phyloP scores from a whole-genome alignment of 495 filamentous ascomycete species.

The Annulohypoxylon bovei region DNA sequence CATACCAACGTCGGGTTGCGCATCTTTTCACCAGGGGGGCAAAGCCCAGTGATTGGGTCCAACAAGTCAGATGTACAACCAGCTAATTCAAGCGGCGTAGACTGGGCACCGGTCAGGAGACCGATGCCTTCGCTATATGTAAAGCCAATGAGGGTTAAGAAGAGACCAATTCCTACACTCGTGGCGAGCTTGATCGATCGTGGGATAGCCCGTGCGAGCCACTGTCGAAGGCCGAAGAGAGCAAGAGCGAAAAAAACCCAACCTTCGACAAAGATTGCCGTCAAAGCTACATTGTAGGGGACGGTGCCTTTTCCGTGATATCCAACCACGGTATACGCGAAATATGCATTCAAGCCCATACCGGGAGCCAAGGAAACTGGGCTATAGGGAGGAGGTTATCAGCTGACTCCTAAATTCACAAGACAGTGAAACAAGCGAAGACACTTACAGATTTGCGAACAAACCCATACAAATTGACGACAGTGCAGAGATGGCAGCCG shows the following conservation, averaged over 20 bases:
- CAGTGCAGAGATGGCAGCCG: conserved; percentile 78
- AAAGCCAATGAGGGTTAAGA: conserved; percentile 81
- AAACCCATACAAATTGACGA: conserved; percentile 79
- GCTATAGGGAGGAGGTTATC: conserved; percentile 48
- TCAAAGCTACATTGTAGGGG: conserved; percentile 75
- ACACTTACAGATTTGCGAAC: conserved; percentile 65
- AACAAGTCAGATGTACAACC: conserved; percentile 63
- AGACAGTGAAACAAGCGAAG: background rate
- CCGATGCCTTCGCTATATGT: conserved; percentile 84
- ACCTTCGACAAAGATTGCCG: conserved; percentile 85
- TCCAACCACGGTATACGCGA: conserved; percentile 84
- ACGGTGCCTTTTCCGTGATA: conserved; percentile 72
- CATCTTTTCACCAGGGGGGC: conserved; percentile 69
- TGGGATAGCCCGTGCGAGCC: conserved; percentile 81
- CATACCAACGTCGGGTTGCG: conserved; percentile 70
- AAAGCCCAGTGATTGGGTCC: conserved; percentile 55
- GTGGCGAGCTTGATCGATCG: conserved; percentile 84
- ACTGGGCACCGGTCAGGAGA: conserved; percentile 66
- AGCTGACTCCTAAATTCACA: background rate
- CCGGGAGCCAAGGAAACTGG: conserved; percentile 82
- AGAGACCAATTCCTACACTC: conserved; percentile 82
- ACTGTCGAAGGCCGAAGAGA: conserved; percentile 79
- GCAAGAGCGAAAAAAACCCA: conserved; percentile 76
- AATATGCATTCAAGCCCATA: conserved; percentile 88
- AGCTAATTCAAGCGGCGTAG: conserved; percentile 73